Percentiles rank a stretch among this genome's conserved stretches.
Evolutionary conservation across 371 early-diverging fungal species (phyloP).

Genomic region (Zychaea mexicana): DNA sequence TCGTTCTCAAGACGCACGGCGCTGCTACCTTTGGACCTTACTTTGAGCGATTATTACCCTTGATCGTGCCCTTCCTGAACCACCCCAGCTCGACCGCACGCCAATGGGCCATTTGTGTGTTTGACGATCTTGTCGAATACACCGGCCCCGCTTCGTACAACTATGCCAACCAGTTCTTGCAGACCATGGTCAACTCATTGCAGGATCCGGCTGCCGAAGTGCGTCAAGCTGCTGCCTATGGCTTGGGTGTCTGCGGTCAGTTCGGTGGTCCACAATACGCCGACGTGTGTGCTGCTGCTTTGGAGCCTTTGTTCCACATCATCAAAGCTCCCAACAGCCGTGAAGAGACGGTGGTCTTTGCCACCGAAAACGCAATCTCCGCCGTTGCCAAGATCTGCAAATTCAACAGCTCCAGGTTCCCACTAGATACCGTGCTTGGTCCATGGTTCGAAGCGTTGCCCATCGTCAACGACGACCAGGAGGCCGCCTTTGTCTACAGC

Average conservation of each 20-base stretch:
- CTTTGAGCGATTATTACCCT: conserved; percentile 80
- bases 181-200: conserved; percentile 63
- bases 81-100: conserved; percentile 72
- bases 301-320: conserved; percentile 66
- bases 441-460: conserved; percentile 85
- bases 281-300: conserved; percentile 63
- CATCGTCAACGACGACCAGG: conserved; percentile 84
- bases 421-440: conserved; percentile 66
- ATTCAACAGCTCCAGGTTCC: conserved; percentile 59
- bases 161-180: conserved; percentile 76
- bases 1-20: conserved; percentile 70
- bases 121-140: conserved; percentile 90
- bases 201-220: conserved; percentile 72
- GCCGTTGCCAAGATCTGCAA: conserved; percentile 89
- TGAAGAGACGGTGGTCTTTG: conserved; percentile 70
- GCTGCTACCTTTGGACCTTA: conserved; percentile 71
- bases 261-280: conserved; percentile 80
- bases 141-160: conserved; percentile 78
- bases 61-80: conserved; percentile 60
- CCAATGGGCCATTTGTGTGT: conserved; percentile 90
- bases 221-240: conserved; percentile 92
- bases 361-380: conserved; percentile 89
- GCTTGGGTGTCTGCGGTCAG: conserved; percentile 87
- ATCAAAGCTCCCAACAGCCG: conserved; percentile 70
- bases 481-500: conserved; percentile 75